A percentile compares a stretch with the other conserved stretches of the same genome.
Evolutionary conservation across 495 filamentous ascomycete species (phyloP).

Genomic region (Penicillium bovifimosum): DNA sequence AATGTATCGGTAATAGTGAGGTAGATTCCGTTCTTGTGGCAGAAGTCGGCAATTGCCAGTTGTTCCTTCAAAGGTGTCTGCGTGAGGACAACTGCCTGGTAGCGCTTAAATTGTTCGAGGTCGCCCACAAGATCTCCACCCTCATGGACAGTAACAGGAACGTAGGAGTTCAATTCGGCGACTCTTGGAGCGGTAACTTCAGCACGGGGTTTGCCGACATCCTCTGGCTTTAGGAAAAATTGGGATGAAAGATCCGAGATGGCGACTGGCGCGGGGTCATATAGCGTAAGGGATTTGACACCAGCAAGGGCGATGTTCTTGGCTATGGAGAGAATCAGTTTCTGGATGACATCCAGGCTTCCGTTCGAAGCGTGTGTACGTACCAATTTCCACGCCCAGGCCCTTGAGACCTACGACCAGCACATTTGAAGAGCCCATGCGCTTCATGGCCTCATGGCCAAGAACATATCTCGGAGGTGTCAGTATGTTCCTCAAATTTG

Average conservation of each 20-base stretch:
- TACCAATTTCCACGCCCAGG: conserved; percentile 89
- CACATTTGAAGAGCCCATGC: conserved; percentile 94
- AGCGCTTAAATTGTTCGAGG: conserved; percentile 72
- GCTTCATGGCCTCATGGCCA: conserved; percentile 99
- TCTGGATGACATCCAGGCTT: neutral
- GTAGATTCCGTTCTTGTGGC: conserved; percentile 87
- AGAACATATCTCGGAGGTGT: conserved; percentile 65
- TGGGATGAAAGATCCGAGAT: conserved; percentile 90
- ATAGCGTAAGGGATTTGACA: conserved; percentile 82
- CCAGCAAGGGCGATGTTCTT: conserved; percentile 98
- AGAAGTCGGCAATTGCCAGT: conserved; percentile 78
- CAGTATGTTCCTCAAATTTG: conserved; percentile 1
- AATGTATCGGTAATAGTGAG: conserved; percentile 82
- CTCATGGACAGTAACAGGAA: conserved; percentile 73
- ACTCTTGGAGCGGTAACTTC: conserved; percentile 81
- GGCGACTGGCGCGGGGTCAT: conserved; percentile 72
- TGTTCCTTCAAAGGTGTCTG: conserved; percentile 75
- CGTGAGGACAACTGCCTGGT: conserved; percentile 89
- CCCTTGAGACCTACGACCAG: conserved; percentile 89
- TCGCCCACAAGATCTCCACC: conserved; percentile 59
- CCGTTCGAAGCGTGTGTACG: conserved; percentile 12
- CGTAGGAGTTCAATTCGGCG: conserved; percentile 93
- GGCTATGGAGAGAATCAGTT: conserved; percentile 42
- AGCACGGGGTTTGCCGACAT: conserved; percentile 90
- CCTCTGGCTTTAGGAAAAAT: conserved; percentile 85